phyloP scores from a whole-genome alignment of 1,139 yeast species.

The Candida albicans region DNA sequence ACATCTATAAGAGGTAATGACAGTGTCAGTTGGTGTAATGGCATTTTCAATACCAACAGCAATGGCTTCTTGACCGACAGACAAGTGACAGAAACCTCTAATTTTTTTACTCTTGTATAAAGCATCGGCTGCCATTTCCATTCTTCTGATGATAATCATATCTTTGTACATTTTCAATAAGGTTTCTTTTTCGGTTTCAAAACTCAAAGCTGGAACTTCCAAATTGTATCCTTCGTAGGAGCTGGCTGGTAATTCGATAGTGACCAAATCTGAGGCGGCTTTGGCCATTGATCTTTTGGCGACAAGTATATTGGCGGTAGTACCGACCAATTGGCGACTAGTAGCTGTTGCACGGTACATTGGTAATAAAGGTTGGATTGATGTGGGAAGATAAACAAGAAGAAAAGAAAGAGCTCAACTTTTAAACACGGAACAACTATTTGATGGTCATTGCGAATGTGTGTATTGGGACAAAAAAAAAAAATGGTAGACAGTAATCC shows the following conservation, averaged over 20 bases:
- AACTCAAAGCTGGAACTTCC: conserved; percentile 67
- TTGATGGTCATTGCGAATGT: not conserved
- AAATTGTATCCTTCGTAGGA: conserved; percentile 87
- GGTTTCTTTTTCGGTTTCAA: conserved; percentile 76
- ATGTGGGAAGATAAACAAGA: not conserved
- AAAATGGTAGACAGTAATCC: conserved; percentile 10
- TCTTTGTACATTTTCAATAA: conserved; percentile 94
- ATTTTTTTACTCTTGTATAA: conserved; percentile 97
- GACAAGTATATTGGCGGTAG: conserved; percentile 6
- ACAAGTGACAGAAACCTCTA: conserved; percentile 97
- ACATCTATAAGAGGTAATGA: conserved; percentile 97
- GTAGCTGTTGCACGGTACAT: conserved; percentile 7
- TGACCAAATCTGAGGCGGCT: conserved; percentile 40
- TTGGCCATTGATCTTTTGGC: conserved; percentile 35
- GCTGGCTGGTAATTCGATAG: conserved; percentile 66
- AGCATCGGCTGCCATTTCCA: conserved; percentile 99
- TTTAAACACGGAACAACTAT: not conserved
- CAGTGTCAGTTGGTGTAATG: conserved; percentile 76
- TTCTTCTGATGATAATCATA: conserved; percentile 90
- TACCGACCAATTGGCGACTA: conserved; percentile 8
- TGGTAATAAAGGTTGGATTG: not conserved
- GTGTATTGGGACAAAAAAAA: not conserved
- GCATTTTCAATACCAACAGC: conserved; percentile 98
- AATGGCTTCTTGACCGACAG: conserved; percentile 98
- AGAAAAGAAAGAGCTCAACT: not conserved